Evolutionary conservation across 2,329 filamentous ascomycete genomes (phyloP).

Genomic region (Pseudocercospora vitis): DNA sequence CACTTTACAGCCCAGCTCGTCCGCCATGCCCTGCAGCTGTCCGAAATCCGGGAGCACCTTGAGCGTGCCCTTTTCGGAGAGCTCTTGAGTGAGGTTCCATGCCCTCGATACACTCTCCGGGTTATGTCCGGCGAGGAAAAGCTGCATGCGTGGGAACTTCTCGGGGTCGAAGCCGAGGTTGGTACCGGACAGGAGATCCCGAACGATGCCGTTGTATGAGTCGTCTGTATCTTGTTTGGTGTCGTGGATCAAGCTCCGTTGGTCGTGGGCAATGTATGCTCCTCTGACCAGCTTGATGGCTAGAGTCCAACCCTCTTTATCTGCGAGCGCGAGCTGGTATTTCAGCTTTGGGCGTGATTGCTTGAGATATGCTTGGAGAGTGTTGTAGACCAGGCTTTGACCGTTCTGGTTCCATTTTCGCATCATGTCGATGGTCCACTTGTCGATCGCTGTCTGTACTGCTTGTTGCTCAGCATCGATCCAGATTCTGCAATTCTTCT

Average conservation of each 20-base stretch:
- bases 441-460: conserved; percentile 53
- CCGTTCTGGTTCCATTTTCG: conserved; percentile 51
- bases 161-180: conserved; percentile 27
- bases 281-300: conserved; percentile 56
- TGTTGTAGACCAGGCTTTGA: conserved; percentile 50
- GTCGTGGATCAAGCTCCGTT: conserved; percentile 30
- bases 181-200: conserved; percentile 26
- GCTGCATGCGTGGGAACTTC: conserved; percentile 27
- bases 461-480: conserved; percentile 57
- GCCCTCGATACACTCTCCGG: conserved; percentile 26
- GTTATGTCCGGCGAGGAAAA: conserved; percentile 38
- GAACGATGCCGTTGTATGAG: conserved; percentile 32
- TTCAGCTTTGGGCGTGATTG: conserved; percentile 48
- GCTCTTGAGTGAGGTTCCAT: conserved; percentile 19
- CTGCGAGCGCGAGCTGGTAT: conserved; percentile 48
- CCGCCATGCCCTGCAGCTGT: conserved; percentile 36
- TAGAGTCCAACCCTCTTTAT: conserved; percentile 50
- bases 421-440: conserved; percentile 56
- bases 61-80: conserved; percentile 21
- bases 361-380: conserved; percentile 56
- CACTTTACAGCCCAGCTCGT: conserved; percentile 31
- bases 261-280: conserved; percentile 54
- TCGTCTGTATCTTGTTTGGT: conserved; percentile 33
- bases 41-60: conserved; percentile 29
- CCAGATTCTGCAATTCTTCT: conserved; percentile 48